Evolutionary conservation across 1,139 yeast species (phyloP).

Genomic region (Blastobotrys elegans): DNA sequence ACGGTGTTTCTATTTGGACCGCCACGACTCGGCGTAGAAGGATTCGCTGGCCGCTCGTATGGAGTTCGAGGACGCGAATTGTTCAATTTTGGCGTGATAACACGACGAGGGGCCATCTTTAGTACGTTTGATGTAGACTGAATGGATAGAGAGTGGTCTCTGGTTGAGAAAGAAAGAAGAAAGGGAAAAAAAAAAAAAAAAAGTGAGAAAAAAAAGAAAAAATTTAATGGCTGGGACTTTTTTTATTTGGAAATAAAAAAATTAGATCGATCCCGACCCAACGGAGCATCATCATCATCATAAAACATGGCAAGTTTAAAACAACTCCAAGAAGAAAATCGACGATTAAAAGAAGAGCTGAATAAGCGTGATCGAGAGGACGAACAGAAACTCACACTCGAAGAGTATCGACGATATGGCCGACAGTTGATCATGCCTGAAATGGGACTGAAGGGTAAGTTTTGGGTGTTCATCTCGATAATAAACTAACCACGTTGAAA

Average conservation of each 20-base stretch:
- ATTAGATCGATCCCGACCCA: not conserved
- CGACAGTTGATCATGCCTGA: constrained; percentile 92
- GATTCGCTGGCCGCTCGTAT: constrained; percentile 18
- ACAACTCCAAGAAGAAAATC: constrained; percentile 4
- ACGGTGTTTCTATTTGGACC: not conserved
- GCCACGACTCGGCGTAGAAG: constrained; percentile 11
- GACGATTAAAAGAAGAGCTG: constrained; percentile 5
- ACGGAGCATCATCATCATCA: not conserved
- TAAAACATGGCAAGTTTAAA: constrained; percentile 2
- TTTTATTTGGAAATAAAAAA: not conserved
- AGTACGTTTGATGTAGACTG: not conserved
- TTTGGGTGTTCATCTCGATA: not conserved
- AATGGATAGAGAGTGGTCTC: not conserved
- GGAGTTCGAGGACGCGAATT: constrained; percentile 19
- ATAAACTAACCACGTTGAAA: not conserved
- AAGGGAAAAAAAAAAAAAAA: not conserved
- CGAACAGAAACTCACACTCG: constrained; percentile 31
- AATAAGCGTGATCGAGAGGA: constrained; percentile 2
- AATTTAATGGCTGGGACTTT: not conserved
- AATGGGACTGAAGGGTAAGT: constrained; percentile 44
- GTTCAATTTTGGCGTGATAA: constrained; percentile 16
- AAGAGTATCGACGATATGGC: constrained; percentile 82
- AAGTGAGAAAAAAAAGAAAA: not conserved
- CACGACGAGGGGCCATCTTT: constrained; percentile 15
- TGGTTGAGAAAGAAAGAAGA: not conserved